Evolutionary conservation across 1,284 basidiomycete genomes (phyloP), one percentile per base, ranked within the genome.

Genomic region (Ustilago xerochloae): DNA sequence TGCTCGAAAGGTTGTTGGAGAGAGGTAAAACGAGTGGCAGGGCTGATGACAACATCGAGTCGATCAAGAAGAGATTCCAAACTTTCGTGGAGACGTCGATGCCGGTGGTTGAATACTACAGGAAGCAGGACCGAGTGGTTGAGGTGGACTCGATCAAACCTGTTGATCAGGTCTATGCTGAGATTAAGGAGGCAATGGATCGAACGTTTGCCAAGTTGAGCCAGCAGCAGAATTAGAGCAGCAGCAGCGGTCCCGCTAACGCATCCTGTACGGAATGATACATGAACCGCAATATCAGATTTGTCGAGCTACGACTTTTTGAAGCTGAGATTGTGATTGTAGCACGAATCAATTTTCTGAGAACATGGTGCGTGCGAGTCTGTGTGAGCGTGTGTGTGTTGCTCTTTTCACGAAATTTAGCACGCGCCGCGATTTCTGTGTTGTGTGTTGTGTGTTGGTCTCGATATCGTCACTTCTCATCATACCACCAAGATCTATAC

Each of bases 1-100:
- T 99, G 91, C 88, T 92, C 38, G 86, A 89, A 77, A 91, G 97
- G 55, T 87, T 99, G 58, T 87, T 97, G 52, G 91, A 95, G 85
- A 90, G 97, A 26, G 91, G 91, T 35, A 92, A 98, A 88, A 99
- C 96, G 0, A 94, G 92, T 64, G 96, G 97, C 18, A 88, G 97
- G 29, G 93, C 93, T 79, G 97, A 99, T 81, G 97, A 99, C 85
- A 99, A 99, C 84, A 88, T 87, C 22, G 94, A 97, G 86, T 94
- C 91, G 83, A 97, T 99, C 87, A 92, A 90, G 86, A 99, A 99
- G 87, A 92, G 97, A 13, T 98, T 99, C 88, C 87, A 87, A 36
- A 97, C 95, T 1, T 98, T 98, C 86, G 88, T 91, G 70, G 90
- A 92, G 50, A 92, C 94, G 48, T 94, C 92, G n/a, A 93, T 94